Evolutionary conservation across 495 filamentous ascomycete species (phyloP).

Genomic region (Glonium stellatum): DNA sequence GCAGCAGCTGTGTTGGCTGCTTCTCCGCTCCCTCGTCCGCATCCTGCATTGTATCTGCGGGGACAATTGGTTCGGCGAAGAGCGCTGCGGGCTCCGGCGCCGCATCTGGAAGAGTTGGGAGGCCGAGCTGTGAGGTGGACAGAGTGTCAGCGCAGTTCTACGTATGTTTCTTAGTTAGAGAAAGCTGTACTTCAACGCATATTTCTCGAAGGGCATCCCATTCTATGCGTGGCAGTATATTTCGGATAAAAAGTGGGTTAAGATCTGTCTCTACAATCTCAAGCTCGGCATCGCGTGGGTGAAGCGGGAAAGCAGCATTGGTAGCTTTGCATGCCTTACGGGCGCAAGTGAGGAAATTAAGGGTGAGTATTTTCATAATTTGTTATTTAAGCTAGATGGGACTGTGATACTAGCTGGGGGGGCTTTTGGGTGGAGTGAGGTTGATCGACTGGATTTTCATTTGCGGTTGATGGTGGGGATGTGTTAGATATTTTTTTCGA

Average conservation of each 20-base stretch:
- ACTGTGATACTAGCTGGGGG: background rate
- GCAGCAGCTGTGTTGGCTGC: slow-evolving; percentile 46
- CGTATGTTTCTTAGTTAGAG: background rate
- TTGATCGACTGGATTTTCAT: background rate
- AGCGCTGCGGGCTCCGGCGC: slow-evolving; percentile 42
- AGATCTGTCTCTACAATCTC: slow-evolving; percentile 72
- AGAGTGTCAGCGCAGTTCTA: background rate
- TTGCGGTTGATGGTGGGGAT: background rate
- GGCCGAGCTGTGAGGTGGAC: slow-evolving; percentile 58
- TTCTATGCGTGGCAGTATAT: slow-evolving; percentile 79
- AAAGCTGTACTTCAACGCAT: slow-evolving; percentile 61
- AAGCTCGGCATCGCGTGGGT: slow-evolving; percentile 84
- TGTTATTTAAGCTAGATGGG: background rate
- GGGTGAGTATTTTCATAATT: slow-evolving; percentile 90
- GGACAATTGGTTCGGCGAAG: background rate
- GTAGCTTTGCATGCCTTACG: slow-evolving; percentile 85
- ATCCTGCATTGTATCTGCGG: slow-evolving; percentile 27
- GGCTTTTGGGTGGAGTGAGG: background rate
- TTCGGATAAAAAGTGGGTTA: slow-evolving; percentile 69
- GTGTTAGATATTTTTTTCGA: background rate
- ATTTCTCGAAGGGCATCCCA: slow-evolving; percentile 72
- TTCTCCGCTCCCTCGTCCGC: background rate
- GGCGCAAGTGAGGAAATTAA: slow-evolving; percentile 95
- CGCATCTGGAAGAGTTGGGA: slow-evolving; percentile 62
- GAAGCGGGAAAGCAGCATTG: slow-evolving; percentile 72